These are phyloP conservation scores for Yamadazyma takamatsuzukensis DNA, from an alignment of 805 yeast genomes.

Conservation along the genomic window DNA sequence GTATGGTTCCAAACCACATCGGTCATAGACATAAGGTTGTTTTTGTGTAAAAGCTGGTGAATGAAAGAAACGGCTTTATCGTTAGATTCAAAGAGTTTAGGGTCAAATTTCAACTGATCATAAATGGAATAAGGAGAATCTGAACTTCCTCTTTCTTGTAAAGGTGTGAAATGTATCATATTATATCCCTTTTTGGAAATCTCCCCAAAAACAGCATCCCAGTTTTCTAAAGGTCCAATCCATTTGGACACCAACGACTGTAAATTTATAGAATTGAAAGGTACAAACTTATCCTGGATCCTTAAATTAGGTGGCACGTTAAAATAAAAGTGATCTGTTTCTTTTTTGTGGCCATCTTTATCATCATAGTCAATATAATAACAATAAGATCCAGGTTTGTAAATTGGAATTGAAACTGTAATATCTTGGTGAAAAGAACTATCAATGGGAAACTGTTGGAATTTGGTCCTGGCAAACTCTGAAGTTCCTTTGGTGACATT, in stretches of 20 bases:
- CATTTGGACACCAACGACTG: constrained; percentile 89
- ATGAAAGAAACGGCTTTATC: constrained; percentile 55
- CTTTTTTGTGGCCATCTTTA: constrained; percentile 17
- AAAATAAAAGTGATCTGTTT: constrained; percentile 65
- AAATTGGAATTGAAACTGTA: constrained; percentile 57
- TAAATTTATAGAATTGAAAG: constrained; percentile 74
- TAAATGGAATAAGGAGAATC: constrained; percentile 90
- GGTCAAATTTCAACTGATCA: constrained; percentile 81
- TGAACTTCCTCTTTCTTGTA: constrained; percentile 84
- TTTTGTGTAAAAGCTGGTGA: constrained; percentile 43
- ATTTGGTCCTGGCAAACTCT: constrained; percentile 56
- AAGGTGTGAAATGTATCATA: constrained; percentile 94
- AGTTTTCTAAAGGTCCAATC: constrained; percentile 66
- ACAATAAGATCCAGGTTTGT: constrained; percentile 73
- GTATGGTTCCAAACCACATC: constrained; percentile 96
- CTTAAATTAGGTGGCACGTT: constrained; percentile 75
- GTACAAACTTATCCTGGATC: constrained; percentile 52
- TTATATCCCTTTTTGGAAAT: constrained; percentile 80
- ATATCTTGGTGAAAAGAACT: constrained; percentile 65
- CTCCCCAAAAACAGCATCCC: constrained; percentile 64
- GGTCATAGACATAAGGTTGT: constrained; percentile 72
- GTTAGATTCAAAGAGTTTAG: constrained; percentile 50
- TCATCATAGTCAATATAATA: constrained; percentile 62
- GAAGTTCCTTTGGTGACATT: constrained; percentile 55
- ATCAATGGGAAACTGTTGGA: constrained; percentile 47